These are phyloP conservation scores for Stagonosporopsis vannaccii DNA, from an alignment of 2,329 filamentous ascomycete species.

Conservation along the genomic window DNA sequence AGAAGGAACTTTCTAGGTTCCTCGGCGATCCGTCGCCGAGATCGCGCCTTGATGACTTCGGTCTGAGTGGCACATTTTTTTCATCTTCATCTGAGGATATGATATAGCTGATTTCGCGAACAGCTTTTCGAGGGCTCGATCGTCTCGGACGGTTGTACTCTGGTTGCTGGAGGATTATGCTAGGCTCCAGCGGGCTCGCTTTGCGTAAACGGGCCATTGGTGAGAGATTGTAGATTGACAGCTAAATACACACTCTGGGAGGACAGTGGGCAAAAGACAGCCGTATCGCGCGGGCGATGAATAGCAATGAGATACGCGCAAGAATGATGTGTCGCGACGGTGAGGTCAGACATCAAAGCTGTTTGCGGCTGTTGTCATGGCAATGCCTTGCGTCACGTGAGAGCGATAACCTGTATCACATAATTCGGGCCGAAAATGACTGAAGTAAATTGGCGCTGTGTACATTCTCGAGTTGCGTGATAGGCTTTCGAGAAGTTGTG, in stretches of 20 bases:
- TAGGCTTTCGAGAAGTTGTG: no score
- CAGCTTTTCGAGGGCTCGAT: slow-evolving; percentile 39
- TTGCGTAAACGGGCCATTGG: slow-evolving; percentile 48
- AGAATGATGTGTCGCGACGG: slow-evolving; percentile 12
- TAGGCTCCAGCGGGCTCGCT: slow-evolving; percentile 35
- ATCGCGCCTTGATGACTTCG: slow-evolving; percentile 36
- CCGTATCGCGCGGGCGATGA: background rate
- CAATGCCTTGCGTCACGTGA: slow-evolving; percentile 7
- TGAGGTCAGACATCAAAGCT: slow-evolving; percentile 15
- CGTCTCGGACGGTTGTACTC: slow-evolving; percentile 29
- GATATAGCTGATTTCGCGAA: slow-evolving; percentile 32
- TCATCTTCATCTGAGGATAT: slow-evolving; percentile 37
- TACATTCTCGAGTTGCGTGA: no score
- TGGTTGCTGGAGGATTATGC: slow-evolving; percentile 26
- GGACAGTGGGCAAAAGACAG: background rate
- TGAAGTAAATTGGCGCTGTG: no score
- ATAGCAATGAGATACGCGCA: background rate
- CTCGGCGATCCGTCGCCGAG: slow-evolving; percentile 30
- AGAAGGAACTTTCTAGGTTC: slow-evolving; percentile 34
- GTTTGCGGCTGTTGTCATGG: slow-evolving; percentile 12
- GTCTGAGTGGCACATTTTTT: slow-evolving; percentile 32
- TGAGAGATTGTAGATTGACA: background rate
- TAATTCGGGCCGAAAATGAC: no score
- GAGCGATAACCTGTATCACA: no score
- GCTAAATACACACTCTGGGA: background rate